Conservation (phyloP, 1,284 basidiomycete species). For the Sanghuangporus weigelae region DNA sequence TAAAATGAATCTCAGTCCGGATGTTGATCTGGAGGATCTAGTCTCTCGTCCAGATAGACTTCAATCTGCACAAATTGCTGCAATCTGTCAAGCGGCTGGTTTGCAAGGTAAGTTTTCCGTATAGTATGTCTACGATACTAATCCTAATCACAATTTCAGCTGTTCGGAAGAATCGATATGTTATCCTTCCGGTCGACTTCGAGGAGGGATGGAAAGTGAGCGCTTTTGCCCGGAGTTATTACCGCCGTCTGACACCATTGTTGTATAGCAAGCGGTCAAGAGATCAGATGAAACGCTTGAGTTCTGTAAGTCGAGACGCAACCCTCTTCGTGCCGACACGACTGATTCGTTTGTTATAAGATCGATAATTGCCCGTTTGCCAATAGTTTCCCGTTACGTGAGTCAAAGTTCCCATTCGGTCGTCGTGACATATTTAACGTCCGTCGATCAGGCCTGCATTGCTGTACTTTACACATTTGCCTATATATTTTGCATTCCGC, state of each 20-base stretch:
- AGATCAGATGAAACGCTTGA: constrained; percentile 90
- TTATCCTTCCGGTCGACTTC: constrained; percentile 96
- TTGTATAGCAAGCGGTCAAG: constrained; percentile 84
- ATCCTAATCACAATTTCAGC: constrained; percentile 41
- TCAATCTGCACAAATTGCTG: constrained; percentile 93
- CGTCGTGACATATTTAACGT: neutral
- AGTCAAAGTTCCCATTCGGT: neutral
- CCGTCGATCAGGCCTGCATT: constrained; percentile 2
- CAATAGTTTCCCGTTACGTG: neutral
- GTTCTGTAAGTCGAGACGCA: constrained; percentile 68
- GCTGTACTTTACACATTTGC: constrained; percentile 14
- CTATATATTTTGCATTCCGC: neutral
- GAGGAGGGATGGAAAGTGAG: constrained; percentile 98
- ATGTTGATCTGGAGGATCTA: constrained; percentile 98
- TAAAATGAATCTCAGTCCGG: constrained; percentile 98
- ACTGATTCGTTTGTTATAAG: neutral
- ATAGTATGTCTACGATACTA: neutral
- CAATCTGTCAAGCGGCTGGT: constrained; percentile 96
- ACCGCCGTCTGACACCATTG: constrained; percentile 28
- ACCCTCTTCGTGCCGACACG: neutral
- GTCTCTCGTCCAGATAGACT: constrained; percentile 95
- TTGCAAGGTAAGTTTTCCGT: constrained; percentile 69
- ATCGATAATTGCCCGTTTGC: constrained; percentile 7
- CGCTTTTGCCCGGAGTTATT: constrained; percentile 42
- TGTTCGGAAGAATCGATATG: constrained; percentile 96